Evolutionary conservation across 1,139 yeast genomes (phyloP), one percentile per base, ranked within the genome.

Genomic region (Saccharomyces hybrid): DNA sequence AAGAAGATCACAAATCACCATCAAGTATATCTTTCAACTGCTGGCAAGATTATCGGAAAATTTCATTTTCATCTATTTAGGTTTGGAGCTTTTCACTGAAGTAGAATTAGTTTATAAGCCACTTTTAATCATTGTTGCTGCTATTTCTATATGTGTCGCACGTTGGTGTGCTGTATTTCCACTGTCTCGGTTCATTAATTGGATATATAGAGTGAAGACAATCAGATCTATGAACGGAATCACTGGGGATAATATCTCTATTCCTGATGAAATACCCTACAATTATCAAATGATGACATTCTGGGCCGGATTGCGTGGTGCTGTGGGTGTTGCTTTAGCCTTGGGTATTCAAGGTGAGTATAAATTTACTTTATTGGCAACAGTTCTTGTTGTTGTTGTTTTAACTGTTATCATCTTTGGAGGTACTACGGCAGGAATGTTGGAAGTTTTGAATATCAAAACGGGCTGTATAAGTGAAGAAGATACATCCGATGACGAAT

Each of bases 231-330:
- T 61, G 47, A 63, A 58, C 23, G 53, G 58, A n/a, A 54, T 71
- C 4, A 58, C 66, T 20, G 69, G 69, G 14, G 78, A 78, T n/a
- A 70, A 77, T 42, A 72, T 74, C 38, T 68, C 79, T 5, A 72
- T 77, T n/a, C 86, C 88, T 1, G 97, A 91, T 63, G 98, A 91
- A 71, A 90, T 95, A 57, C 93, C 96, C 23, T 95, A 89, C 63
- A 89, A 88, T 56, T 95, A 95, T 70, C 99, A 95, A 72, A 89
- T 91, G 89, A 93, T 95, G 99, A 88, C 95, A 50, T 95, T 95
- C 71, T 95, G 99, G 99, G 99, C 99, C 1, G 99, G 99, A 4
- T 76, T 95, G 56, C 79, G 99, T 66, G 99, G 99, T 56, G 99
- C 99, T 0, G 99, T 95, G 34, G 99, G 99, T 61, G 99, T 95